Base-by-base conservation (phyloP, 345 rosid genomes). In the Eucalyptus marginata region DNA sequence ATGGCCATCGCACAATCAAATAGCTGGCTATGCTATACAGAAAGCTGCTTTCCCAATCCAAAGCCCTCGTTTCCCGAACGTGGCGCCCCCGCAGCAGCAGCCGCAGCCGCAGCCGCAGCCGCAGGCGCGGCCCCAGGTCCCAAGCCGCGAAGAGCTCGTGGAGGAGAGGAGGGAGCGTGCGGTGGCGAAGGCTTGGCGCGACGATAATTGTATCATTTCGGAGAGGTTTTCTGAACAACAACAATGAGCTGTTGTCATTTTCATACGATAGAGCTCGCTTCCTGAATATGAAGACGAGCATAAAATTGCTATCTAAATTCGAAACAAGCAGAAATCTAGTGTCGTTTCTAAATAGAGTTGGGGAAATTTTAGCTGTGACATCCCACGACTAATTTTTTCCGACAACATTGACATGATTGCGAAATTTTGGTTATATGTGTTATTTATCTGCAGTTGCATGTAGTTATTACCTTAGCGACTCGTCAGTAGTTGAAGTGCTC, bases 161-260 rank as follows among this genome's bases (percentile, higher is more conserved):
- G 40, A 40, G 40, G 40, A 83, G 87, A 90, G 87, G 88, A 90
- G 93, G 7, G 96, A 95, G 11, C 68, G 83, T 27, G 95, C 95
- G 8, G 96, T 94, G 31, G 89, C 49, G 31, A 90, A 89, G 90
- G 94, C 95, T 18, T 92, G 97, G 90, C 86, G 87, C 10, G 89
- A 90, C 44, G 36, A 13, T 84, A 49, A 29, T 64, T 64, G 29
- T 29, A 29, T 64, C 71, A 64, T 64, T 64, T 64, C 36, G 17
- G 33, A 29, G 29, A n/a, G 31, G 33, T 29, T 27, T 64, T 29
- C 29, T 29, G 17, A 64, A 64, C 71, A 29, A n/a, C 33, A 29
- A 29, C 17, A n/a, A 29, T 64, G 29, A 64, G 33, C 71, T 12
- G n/a, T 29, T 6, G 29, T 29, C 71, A 29, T 40, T 40, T 40